phyloP scores from a whole-genome alignment of 257 asterid genomes.

The Solanum medicagineum region DNA sequence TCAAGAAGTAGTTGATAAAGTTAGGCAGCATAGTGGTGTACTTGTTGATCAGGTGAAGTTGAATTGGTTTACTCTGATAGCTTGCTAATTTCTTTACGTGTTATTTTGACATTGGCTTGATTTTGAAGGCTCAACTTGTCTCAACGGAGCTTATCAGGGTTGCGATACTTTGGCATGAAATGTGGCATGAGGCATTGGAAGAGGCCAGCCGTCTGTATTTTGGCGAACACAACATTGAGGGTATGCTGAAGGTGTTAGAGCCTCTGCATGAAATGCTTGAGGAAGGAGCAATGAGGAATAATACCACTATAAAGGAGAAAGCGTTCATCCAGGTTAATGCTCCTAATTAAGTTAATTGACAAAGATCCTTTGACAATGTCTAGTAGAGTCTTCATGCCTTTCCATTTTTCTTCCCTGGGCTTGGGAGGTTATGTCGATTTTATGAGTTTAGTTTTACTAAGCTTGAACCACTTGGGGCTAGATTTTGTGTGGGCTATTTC shows the following conservation, averaged over 20 bases:
- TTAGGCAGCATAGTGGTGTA: slow-evolving; percentile 92
- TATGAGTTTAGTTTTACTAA: not conserved
- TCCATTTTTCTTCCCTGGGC: not conserved
- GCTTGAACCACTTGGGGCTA: not conserved
- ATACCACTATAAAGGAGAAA: slow-evolving; percentile 79
- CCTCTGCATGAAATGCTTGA: slow-evolving; percentile 94
- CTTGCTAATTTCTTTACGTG: not conserved
- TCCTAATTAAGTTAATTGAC: not conserved
- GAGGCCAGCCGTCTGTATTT: slow-evolving; percentile 98
- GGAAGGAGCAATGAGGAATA: slow-evolving; percentile 77
- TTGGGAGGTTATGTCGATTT: not conserved
- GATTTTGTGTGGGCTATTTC: not conserved
- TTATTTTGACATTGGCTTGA: slow-evolving; percentile 1
- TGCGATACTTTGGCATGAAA: slow-evolving; percentile 99
- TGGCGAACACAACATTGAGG: slow-evolving; percentile 97
- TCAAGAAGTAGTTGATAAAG: slow-evolving; percentile 95
- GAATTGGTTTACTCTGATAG: slow-evolving; percentile 3
- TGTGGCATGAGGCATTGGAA: slow-evolving; percentile 98
- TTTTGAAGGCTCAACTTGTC: slow-evolving; percentile 88
- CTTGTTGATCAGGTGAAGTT: slow-evolving; percentile 81
- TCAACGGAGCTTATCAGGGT: slow-evolving; percentile 95
- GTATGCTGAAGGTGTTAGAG: slow-evolving; percentile 86
- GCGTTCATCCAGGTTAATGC: slow-evolving; percentile 80
- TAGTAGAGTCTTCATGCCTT: not conserved
- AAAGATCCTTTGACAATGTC: not conserved